Base-by-base conservation (phyloP, 768 basidiomycete genomes). In the Grammothele lineata region DNA sequence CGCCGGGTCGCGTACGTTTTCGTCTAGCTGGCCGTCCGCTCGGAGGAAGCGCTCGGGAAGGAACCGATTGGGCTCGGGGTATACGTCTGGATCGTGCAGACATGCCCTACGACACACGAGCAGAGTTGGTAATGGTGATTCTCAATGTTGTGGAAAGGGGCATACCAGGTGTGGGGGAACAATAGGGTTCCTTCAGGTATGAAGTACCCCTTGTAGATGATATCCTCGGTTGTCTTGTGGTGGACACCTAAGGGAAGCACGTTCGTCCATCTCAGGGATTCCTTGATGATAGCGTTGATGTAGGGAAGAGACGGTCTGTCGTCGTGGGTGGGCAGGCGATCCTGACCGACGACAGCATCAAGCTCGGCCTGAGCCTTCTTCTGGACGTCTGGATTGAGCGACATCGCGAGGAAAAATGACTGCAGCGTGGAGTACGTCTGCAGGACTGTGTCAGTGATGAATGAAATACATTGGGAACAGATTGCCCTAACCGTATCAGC, bases 71-170 rank as follows among this genome's bases (percentile, higher is more conserved):
- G 94, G 95, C 27, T 92, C 78, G 19, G 89, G 87, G 73, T 88
- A 99, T 32, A 92, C 78, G 30, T 73, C 71, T 19, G 86, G 78
- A 66, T 99, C 96, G 63, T 96, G 94, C 36, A 94, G 72, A 5
- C 93, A 91, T 61, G 42, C 43, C 51, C 50, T 50, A 12, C 5
- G n/a, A 6, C 11, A 17, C 2, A 11, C 21, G 17, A 27, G 18
- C 21, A 37, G 27, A 7, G 8, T 7, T 30, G 27, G 27, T 7
- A 30, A 30, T 14, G 8, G 14, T 30, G 27, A 7, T 7, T 30
- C 7, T 30, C 8, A 14, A 30, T 7, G 8, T 7, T 12, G 25
- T 5, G 11, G 12, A 12, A 1, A 26, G 27, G 8, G 6, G 25
- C 40, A 25, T 44, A 61, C 62, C 62, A 62, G 18, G 55, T 49